These are phyloP conservation scores for Plantago ovata DNA, from an alignment of 257 asterid species.

Conservation along the genomic window DNA sequence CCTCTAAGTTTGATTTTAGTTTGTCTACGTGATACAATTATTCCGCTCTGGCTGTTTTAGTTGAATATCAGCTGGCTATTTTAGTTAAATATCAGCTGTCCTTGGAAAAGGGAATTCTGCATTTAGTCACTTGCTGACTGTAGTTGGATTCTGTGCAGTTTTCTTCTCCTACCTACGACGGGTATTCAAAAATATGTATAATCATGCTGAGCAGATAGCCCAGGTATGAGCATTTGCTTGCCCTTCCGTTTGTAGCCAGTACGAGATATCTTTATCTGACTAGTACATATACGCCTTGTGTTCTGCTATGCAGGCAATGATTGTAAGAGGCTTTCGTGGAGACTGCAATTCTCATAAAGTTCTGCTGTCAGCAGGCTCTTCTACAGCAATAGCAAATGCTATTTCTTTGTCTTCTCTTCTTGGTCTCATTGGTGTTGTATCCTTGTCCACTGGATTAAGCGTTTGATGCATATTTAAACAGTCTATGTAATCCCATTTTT, in stretches of 20 bases:
- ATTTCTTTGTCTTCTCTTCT: slow-evolving; percentile 62
- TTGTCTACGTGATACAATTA: neutral
- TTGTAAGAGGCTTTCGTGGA: slow-evolving; percentile 90
- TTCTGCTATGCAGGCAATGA: slow-evolving; percentile 75
- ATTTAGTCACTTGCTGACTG: neutral
- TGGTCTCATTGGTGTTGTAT: slow-evolving; percentile 57
- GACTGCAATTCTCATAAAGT: slow-evolving; percentile 62
- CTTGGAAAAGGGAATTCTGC: slow-evolving; percentile 2
- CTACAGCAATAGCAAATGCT: slow-evolving; percentile 46
- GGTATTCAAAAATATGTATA: slow-evolving; percentile 81
- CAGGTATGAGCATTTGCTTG: slow-evolving; percentile 62
- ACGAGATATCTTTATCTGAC: neutral
- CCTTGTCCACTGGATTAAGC: slow-evolving; percentile 36
- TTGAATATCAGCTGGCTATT: neutral
- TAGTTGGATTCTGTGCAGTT: slow-evolving; percentile 46
- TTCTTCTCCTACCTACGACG: slow-evolving; percentile 71
- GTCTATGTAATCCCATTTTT: too few relatives aligned
- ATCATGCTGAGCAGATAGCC: slow-evolving; percentile 79
- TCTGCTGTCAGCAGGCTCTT: slow-evolving; percentile 62
- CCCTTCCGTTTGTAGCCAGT: neutral
- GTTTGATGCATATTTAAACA: slow-evolving; percentile 20
- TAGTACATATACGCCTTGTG: neutral
- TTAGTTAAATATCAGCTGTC: neutral
- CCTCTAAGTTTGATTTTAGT: neutral
- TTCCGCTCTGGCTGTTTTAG: too few relatives aligned